phyloP scores from a whole-genome alignment of 805 yeast species.

The Nakazawaea ambrosiae region DNA sequence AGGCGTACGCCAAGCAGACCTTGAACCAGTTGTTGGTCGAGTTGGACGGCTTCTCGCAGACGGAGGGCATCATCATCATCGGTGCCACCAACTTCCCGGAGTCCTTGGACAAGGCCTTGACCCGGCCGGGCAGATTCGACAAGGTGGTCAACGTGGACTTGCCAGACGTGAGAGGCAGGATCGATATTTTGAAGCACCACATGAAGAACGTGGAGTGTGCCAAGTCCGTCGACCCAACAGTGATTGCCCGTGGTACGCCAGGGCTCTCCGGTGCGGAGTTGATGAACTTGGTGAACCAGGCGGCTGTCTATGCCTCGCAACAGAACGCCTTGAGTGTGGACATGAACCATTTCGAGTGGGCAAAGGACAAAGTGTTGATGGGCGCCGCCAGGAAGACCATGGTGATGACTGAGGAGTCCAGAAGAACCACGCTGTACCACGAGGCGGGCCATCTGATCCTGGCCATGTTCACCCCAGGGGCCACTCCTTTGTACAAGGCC shows the following conservation, averaged over 20 bases:
- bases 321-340: slow-evolving; percentile 84
- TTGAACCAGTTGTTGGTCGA: slow-evolving; percentile 93
- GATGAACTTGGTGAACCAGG: slow-evolving; percentile 93
- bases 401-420: slow-evolving; percentile 94
- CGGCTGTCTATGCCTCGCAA: slow-evolving; percentile 95
- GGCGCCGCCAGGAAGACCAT: slow-evolving; percentile 97
- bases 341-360: slow-evolving; percentile 96
- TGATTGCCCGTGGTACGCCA: slow-evolving; percentile 95
- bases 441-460: slow-evolving; percentile 99
- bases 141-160: slow-evolving; percentile 90
- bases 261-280: slow-evolving; percentile 98
- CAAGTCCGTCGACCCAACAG: slow-evolving; percentile 77
- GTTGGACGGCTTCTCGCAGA: slow-evolving; percentile 90
- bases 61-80: slow-evolving; percentile 88
- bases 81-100: slow-evolving; percentile 99
- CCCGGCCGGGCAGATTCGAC: slow-evolving; percentile 98
- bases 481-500: slow-evolving; percentile 93
- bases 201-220: slow-evolving; percentile 86
- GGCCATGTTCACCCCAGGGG: slow-evolving; percentile 92
- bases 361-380: slow-evolving; percentile 94
- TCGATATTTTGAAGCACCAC: slow-evolving; percentile 86
- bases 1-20: slow-evolving; percentile 97
- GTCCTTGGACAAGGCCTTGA: slow-evolving; percentile 90
- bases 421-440: slow-evolving; percentile 93
- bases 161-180: slow-evolving; percentile 97